These are phyloP conservation scores for Artemisia tridentata DNA, from an alignment of 129 eudicot species.

Conservation along the genomic window DNA sequence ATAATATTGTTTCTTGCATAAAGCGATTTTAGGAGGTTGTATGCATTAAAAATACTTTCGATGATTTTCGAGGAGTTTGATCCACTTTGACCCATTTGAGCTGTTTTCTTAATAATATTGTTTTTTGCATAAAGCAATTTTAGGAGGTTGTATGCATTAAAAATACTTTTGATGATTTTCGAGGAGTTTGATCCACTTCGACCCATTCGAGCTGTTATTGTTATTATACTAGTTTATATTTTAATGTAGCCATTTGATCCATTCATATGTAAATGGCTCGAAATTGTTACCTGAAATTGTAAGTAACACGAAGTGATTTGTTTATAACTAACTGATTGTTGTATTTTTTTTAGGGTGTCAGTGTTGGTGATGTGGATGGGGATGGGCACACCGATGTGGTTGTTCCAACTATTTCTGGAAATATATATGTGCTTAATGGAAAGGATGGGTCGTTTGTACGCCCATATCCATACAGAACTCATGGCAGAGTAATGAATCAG, in stretches of 20 bases:
- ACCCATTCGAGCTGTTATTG: neutral
- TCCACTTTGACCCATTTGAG: neutral
- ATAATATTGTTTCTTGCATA: neutral
- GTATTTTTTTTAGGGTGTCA: slow-evolving; percentile 54
- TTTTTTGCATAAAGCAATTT: neutral
- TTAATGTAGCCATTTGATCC: neutral
- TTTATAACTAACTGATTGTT: neutral
- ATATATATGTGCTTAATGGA: slow-evolving; percentile 90
- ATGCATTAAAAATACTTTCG: neutral
- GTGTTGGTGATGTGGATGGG: slow-evolving; percentile 95
- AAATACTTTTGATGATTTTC: neutral
- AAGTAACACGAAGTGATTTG: slow-evolving; percentile 12
- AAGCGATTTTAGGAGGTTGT: neutral
- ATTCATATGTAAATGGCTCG: neutral
- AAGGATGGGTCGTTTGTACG: slow-evolving; percentile 78
- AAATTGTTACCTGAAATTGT: neutral
- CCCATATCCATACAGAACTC: slow-evolving; percentile 98
- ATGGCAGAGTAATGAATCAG: slow-evolving; percentile 95
- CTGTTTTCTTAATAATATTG: neutral
- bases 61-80: no score
- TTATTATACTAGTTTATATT: neutral
- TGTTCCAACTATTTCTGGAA: slow-evolving; percentile 90
- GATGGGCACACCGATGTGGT: slow-evolving; percentile 98
- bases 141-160: neutral
- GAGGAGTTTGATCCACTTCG: no score